Conservation (phyloP, 306 rosid species). For the Prunus mira region DNA sequence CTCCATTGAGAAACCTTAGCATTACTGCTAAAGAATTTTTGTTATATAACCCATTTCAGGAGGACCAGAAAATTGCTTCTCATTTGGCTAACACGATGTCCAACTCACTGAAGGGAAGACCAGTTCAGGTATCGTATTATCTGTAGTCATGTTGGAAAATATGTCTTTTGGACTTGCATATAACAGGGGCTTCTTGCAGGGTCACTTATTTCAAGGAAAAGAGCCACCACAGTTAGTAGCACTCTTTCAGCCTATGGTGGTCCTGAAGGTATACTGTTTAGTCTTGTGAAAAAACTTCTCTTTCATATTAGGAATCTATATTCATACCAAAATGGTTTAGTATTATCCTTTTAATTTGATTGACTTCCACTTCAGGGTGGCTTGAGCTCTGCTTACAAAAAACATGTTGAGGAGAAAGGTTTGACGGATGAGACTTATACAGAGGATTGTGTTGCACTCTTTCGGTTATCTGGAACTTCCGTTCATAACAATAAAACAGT, state of each 20-base stretch:
- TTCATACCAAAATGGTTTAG: background rate
- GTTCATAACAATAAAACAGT: constrained; percentile 73
- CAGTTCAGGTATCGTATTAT: constrained; percentile 74
- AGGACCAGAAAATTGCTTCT: constrained; percentile 87
- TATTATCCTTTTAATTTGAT: constrained; percentile 19
- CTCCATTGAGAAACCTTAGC: background rate
- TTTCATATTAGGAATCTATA: constrained; percentile 1
- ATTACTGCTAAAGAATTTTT: constrained; percentile 16
- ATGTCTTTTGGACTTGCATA: constrained; percentile 18
- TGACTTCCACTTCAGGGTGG: constrained; percentile 71
- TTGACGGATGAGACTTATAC: constrained; percentile 77
- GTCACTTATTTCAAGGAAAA: constrained; percentile 82
- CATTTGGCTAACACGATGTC: constrained; percentile 82
- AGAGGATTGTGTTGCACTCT: constrained; percentile 66
- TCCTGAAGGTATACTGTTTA: constrained; percentile 68
- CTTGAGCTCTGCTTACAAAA: constrained; percentile 86
- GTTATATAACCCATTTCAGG: constrained; percentile 47
- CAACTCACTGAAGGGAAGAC: constrained; percentile 97
- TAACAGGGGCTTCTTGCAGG: constrained; percentile 57
- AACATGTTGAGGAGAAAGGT: constrained; percentile 60
- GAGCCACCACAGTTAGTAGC: constrained; percentile 94
- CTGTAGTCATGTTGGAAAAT: constrained; percentile 28
- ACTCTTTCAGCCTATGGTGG: constrained; percentile 91
- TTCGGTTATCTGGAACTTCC: constrained; percentile 78
- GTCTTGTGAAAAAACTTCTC: constrained; percentile 9